These are phyloP conservation scores for Omphalotus olearius DNA, from an alignment of 1,284 basidiomycete genomes.

Conservation along the genomic window DNA sequence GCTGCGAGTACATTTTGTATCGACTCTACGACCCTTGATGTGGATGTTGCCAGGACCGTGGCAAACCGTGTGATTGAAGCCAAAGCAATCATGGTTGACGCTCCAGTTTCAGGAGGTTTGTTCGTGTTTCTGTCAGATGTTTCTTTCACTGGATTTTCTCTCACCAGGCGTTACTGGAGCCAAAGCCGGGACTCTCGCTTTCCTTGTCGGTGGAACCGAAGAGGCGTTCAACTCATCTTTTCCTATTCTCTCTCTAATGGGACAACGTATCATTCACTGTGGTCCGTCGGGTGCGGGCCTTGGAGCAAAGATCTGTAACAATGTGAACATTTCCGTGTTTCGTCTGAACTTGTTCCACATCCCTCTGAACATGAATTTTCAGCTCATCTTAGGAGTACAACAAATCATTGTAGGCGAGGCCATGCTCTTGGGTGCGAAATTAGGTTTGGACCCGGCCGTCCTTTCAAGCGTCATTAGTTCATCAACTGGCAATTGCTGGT, in stretches of 20 bases:
- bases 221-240: constrained; percentile 56
- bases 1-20: constrained; percentile 62
- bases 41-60: constrained; percentile 65
- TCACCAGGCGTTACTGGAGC: constrained; percentile 75
- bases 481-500: constrained; percentile 83
- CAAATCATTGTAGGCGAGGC: constrained; percentile 80
- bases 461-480: constrained; percentile 81
- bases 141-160: constrained; percentile 3
- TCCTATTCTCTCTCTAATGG: constrained; percentile 72
- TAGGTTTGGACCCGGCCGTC: constrained; percentile 72
- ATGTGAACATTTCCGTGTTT: constrained; percentile 31
- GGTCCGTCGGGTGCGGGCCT: constrained; percentile 84
- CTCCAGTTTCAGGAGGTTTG: constrained; percentile 84
- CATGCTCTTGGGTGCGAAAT: constrained; percentile 77
- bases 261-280: constrained; percentile 78
- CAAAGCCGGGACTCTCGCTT: constrained; percentile 80
- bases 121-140: background rate
- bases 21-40: constrained; percentile 86
- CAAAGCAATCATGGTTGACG: constrained; percentile 83
- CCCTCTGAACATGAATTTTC: constrained; percentile 5
- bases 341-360: background rate
- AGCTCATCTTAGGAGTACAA: constrained; percentile 71
- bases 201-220: constrained; percentile 81
- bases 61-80: constrained; percentile 46
- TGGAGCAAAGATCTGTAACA: constrained; percentile 87